Conservation (phyloP, 768 basidiomycete genomes). For the Ramaria rubella region DNA sequence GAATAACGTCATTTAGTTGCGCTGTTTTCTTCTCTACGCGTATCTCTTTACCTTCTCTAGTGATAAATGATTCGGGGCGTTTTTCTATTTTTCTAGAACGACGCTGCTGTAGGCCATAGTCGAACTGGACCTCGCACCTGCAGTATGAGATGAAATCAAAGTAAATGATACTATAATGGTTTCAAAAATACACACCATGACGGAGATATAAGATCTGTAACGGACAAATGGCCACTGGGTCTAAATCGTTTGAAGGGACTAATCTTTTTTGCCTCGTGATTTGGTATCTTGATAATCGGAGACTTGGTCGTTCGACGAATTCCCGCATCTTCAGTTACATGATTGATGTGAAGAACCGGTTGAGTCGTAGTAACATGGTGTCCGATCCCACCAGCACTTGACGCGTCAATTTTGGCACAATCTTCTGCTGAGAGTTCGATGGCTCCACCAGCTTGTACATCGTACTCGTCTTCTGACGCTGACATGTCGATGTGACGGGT, state of each 20-base stretch:
- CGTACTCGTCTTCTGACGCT: slow-evolving; percentile 6
- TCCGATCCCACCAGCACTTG: background rate
- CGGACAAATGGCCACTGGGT: slow-evolving; percentile 34
- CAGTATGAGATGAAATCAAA: background rate
- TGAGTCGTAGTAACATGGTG: background rate
- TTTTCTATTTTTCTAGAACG: slow-evolving; percentile 41
- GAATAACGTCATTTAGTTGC: slow-evolving; percentile 44
- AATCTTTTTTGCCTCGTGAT: background rate
- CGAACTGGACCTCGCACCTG: slow-evolving; percentile 78
- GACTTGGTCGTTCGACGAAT: background rate
- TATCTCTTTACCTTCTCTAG: slow-evolving; percentile 56
- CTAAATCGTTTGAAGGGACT: slow-evolving; percentile 5
- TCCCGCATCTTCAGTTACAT: background rate
- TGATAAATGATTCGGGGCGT: slow-evolving; percentile 51
- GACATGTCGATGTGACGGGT: background rate
- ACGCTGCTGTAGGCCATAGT: slow-evolving; percentile 62
- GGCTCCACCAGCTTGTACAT: slow-evolving; percentile 1
- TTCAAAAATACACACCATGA: slow-evolving; percentile 43
- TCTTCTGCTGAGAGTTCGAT: slow-evolving; percentile 6
- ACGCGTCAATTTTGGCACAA: background rate
- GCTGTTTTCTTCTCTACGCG: slow-evolving; percentile 43
- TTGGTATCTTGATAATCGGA: background rate
- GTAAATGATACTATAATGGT: background rate
- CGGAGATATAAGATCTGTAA: slow-evolving; percentile 56
- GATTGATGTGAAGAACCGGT: background rate